phyloP scores from a whole-genome alignment of 225 moss, liverwort and hornwort species.

The Straminergon stramineum region DNA sequence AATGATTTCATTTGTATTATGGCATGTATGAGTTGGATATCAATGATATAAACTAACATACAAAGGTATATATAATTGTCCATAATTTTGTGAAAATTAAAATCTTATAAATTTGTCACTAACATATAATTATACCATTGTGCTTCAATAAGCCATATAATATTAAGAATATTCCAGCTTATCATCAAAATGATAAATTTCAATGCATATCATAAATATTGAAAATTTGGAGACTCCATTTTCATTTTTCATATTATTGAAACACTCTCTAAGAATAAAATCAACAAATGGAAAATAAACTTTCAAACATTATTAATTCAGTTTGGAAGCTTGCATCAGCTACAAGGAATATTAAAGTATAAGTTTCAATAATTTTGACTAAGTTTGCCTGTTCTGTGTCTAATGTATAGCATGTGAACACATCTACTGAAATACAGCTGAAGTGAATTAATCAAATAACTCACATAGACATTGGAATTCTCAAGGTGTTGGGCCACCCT shows the following conservation, averaged over 20 bases:
- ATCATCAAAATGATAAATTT: not conserved
- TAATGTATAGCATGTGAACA: not conserved
- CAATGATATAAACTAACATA: too few species aligned
- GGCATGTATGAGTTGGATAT: not conserved
- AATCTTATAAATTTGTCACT: not conserved
- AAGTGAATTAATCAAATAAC: not conserved
- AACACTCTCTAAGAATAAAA: too few species aligned
- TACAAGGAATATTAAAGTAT: not conserved
- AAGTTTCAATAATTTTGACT: not conserved
- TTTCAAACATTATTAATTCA: too few species aligned
- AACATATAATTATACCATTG: not conserved
- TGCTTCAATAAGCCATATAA: too few species aligned
- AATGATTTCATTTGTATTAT: not conserved
- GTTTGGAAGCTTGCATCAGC: not conserved
- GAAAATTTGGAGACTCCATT: not conserved
- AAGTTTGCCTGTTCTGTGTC: not conserved
- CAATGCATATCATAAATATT: too few species aligned
- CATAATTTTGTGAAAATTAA: not conserved
- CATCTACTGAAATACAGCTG: not conserved
- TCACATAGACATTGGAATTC: constrained; percentile 12
- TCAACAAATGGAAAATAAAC: not conserved
- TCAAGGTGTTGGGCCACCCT: constrained; percentile 29
- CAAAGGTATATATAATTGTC: not conserved
- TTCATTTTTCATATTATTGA: not conserved
- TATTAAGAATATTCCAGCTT: too few species aligned